Percentiles rank a stretch among this genome's conserved stretches.
Evolutionary conservation across 306 rosid genomes (phyloP).

Genomic region (Fragaria nilgerrensis): DNA sequence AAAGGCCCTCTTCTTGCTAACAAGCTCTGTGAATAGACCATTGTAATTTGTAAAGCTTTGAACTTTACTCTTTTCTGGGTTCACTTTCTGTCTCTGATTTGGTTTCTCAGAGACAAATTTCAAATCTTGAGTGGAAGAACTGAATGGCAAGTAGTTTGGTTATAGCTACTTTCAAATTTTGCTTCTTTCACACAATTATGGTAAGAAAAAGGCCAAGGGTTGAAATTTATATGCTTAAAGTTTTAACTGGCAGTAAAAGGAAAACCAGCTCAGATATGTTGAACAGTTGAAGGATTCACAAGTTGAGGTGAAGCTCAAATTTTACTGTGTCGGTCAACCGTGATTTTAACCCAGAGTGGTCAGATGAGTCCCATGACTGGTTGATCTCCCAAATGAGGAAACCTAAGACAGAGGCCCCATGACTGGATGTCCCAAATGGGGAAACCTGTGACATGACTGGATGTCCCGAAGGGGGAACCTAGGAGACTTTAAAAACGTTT

Average conservation of each 20-base stretch:
- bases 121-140: neutral
- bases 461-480: neutral
- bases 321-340: neutral
- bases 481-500: too few species aligned
- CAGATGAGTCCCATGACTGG: neutral
- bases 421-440: neutral
- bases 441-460: neutral
- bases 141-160: neutral
- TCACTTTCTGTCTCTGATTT: neutral
- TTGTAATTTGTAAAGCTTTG: neutral
- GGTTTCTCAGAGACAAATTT: neutral
- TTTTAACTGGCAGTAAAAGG: neutral
- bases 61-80: neutral
- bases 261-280: neutral
- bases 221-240: too few species aligned
- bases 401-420: neutral
- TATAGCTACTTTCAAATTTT: too few species aligned
- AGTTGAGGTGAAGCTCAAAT: too few species aligned
- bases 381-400: neutral
- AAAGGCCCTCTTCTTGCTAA: conserved; percentile 43
- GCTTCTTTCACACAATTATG: too few species aligned
- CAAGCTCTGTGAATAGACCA: conserved; percentile 47
- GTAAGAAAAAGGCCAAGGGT: too few species aligned
- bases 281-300: too few species aligned
- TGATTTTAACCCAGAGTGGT: neutral